A percentile compares a stretch with the other conserved stretches of the same genome.
phyloP scores from a whole-genome alignment of 2,329 filamentous ascomycete species.

The Hypoxylon sp. region DNA sequence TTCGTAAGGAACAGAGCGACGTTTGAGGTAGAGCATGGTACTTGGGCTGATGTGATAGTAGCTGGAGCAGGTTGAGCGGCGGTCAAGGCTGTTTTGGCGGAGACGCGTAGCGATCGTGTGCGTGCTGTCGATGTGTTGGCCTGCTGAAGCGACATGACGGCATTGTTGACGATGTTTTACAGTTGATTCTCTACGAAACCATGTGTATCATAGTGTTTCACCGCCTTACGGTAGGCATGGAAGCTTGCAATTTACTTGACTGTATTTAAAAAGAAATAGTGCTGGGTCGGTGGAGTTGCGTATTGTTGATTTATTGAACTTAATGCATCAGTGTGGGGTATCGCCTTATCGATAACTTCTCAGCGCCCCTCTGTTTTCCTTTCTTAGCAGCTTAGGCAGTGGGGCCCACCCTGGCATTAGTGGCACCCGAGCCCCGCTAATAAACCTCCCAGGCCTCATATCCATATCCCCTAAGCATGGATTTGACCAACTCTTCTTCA shows the following conservation, averaged over 20 bases:
- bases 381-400: constrained; percentile 1
- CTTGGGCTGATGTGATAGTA: constrained; percentile 39
- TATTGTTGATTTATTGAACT: constrained; percentile 12
- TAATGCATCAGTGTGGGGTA: background rate
- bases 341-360: constrained; percentile 6
- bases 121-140: constrained; percentile 51
- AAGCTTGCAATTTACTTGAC: background rate
- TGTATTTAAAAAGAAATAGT: background rate
- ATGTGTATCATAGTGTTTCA: constrained; percentile 4
- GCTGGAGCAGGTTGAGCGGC: constrained; percentile 44
- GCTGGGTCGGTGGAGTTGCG: constrained; percentile 19
- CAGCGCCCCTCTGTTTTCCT: background rate
- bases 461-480: no score
- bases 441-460: no score
- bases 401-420: background rate
- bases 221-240: background rate
- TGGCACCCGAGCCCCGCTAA: background rate
- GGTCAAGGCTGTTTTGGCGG: constrained; percentile 50
- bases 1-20: constrained; percentile 83
- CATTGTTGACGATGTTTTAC: constrained; percentile 43
- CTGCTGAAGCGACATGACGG: constrained; percentile 52
- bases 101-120: constrained; percentile 49
- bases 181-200: background rate
- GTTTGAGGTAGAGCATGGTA: constrained; percentile 62
- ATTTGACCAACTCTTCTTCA: no score